Conservation (phyloP, 768 basidiomycete species). For the Hydnum rufescens region DNA sequence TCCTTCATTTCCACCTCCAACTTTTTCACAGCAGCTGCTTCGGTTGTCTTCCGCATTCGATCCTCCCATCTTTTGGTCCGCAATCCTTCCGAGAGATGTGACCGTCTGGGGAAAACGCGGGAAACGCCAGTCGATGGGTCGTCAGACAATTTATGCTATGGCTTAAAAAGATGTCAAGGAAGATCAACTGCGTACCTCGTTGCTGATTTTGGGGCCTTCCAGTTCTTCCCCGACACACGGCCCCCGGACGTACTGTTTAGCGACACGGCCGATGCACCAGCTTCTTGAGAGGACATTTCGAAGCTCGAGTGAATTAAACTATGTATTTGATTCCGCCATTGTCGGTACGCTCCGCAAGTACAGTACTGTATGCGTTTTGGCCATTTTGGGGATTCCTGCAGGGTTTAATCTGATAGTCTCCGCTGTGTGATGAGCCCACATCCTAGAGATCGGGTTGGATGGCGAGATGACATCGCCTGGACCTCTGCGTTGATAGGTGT, state of each 20-base stretch:
- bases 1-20: slow-evolving; percentile 53
- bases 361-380: too few relatives aligned
- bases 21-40: slow-evolving; percentile 49
- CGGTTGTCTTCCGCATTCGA: slow-evolving; percentile 48
- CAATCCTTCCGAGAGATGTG: slow-evolving; percentile 42
- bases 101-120: slow-evolving; percentile 28
- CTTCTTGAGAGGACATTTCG: too few relatives aligned
- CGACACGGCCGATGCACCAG: background rate
- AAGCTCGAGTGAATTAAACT: too few relatives aligned
- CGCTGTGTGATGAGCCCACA: too few relatives aligned
- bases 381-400: too few relatives aligned
- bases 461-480: too few relatives aligned
- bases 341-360: too few relatives aligned
- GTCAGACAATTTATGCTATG: background rate
- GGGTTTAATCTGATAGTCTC: too few relatives aligned
- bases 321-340: too few relatives aligned
- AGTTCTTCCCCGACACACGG: slow-evolving; percentile 10
- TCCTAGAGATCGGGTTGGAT: too few relatives aligned
- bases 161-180: background rate
- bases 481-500: too few relatives aligned
- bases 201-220: slow-evolving; percentile 7
- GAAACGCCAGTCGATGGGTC: background rate
- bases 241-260: background rate
- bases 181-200: slow-evolving; percentile 7
- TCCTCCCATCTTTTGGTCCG: slow-evolving; percentile 48